These are phyloP conservation scores for Thelonectria rubi DNA, from an alignment of 2,329 filamentous ascomycete genomes.

Conservation along the genomic window DNA sequence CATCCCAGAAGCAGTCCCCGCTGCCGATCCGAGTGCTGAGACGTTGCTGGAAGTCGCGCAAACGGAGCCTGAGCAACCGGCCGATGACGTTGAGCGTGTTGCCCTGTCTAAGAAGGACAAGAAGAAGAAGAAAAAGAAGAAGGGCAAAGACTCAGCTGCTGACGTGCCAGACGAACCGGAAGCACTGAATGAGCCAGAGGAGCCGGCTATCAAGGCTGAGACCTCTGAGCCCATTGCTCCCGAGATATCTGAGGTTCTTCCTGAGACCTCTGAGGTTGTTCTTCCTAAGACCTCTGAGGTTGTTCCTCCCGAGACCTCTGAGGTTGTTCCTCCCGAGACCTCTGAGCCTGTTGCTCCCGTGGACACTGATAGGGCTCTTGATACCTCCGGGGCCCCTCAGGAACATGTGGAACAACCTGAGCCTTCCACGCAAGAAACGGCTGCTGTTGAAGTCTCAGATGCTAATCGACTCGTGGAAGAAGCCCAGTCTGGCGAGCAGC, in stretches of 20 bases:
- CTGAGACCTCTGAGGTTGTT: not conserved
- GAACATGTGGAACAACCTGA: not conserved
- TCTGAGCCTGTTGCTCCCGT: no score
- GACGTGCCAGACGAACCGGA: conserved; percentile 17
- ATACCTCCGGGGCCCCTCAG: not conserved
- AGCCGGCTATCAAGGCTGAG: not conserved
- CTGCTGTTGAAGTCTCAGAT: conserved; percentile 8
- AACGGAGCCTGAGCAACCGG: conserved; percentile 15
- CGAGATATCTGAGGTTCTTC: no score
- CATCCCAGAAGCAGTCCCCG: not conserved
- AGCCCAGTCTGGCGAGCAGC: not conserved
- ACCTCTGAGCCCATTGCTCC: not conserved
- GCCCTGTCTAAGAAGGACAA: conserved; percentile 43
- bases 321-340: no score
- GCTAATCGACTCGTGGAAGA: not conserved
- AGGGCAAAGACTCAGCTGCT: conserved; percentile 9
- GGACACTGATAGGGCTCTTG: not conserved
- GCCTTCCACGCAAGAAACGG: not conserved
- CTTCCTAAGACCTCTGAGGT: no score
- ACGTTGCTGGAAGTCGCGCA: not conserved
- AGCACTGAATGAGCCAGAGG: conserved; percentile 23
- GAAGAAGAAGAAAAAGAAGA: conserved; percentile 37
- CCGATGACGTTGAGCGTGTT: conserved; percentile 18
- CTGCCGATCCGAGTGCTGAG: not conserved
- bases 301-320: no score